Conservation (phyloP, 2,329 filamentous ascomycete species). For the Aspergillus sp. region DNA sequence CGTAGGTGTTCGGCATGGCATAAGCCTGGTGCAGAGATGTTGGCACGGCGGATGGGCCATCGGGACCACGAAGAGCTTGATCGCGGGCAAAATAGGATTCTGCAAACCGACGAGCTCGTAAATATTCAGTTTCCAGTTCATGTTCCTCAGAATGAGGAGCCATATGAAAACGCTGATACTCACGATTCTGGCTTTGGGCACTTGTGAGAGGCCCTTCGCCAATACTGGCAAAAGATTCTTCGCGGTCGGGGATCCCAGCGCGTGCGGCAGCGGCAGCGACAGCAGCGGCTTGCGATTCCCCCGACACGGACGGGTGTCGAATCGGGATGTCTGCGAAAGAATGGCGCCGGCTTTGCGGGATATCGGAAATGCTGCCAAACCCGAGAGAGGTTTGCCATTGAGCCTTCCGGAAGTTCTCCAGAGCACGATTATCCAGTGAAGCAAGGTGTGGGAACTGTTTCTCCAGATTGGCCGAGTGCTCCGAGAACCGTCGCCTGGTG, state of each 20-base stretch:
- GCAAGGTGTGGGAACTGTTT: constrained; percentile 38
- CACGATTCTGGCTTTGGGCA: constrained; percentile 42
- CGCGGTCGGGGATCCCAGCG: constrained; percentile 31
- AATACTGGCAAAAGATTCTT: constrained; percentile 38
- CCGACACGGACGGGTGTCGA: constrained; percentile 44
- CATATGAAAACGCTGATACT: constrained; percentile 40
- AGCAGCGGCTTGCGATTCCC: constrained; percentile 28
- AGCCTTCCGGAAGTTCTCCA: constrained; percentile 47
- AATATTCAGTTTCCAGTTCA: constrained; percentile 37
- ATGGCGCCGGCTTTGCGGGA: constrained; percentile 51
- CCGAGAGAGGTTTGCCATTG: constrained; percentile 53
- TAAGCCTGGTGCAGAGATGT: constrained; percentile 41
- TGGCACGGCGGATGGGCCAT: constrained; percentile 34
- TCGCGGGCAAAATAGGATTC: constrained; percentile 46
- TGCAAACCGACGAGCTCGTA: constrained; percentile 40
- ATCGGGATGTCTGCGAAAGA: constrained; percentile 53
- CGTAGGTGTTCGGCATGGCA: constrained; percentile 37
- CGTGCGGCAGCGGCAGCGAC: constrained; percentile 9
- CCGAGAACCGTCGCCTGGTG: constrained; percentile 43
- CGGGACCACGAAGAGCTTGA: constrained; percentile 32
- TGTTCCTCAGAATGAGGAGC: constrained; percentile 29
- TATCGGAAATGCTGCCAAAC: constrained; percentile 46
- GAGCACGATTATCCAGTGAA: constrained; percentile 41
- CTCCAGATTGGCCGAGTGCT: constrained; percentile 43
- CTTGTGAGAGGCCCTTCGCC: constrained; percentile 35